phyloP scores from a whole-genome alignment of 2,329 filamentous ascomycete species.

The Alternaria sp. region DNA sequence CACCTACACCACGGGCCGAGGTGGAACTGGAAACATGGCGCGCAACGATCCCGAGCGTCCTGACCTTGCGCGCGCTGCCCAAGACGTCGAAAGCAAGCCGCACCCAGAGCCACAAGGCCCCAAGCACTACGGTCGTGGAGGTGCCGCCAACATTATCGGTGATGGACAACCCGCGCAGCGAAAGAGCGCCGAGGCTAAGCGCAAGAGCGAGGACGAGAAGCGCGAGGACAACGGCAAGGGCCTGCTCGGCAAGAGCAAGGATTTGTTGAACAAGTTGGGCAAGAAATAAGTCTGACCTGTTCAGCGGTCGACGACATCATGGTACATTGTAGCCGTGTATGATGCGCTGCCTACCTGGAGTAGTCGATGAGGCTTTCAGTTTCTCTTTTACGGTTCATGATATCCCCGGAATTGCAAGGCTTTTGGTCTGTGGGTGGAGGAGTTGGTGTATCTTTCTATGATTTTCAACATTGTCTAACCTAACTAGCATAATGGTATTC shows the following conservation, averaged over 20 bases:
- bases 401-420: conserved; percentile 20
- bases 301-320: not conserved
- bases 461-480: not conserved
- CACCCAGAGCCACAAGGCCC: conserved; percentile 62
- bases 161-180: conserved; percentile 43
- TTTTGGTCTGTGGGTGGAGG: not conserved
- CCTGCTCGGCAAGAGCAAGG: conserved; percentile 62
- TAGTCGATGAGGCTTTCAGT: conserved; percentile 3
- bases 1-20: conserved; percentile 88
- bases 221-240: conserved; percentile 36
- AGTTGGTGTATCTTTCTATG: conserved; percentile 10
- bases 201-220: conserved; percentile 22
- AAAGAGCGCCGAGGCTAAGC: conserved; percentile 42
- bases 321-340: not conserved
- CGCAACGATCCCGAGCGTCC: conserved; percentile 71
- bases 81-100: conserved; percentile 73
- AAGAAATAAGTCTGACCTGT: conserved; percentile 44
- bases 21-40: conserved; percentile 88
- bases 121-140: conserved; percentile 74
- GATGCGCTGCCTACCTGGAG: not conserved
- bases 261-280: conserved; percentile 52
- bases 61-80: conserved; percentile 74
- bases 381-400: conserved; percentile 16
- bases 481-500: not conserved
- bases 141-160: conserved; percentile 69